Base-by-base conservation (phyloP, 2,329 filamentous ascomycete species). In the Nothopassalora personata region DNA sequence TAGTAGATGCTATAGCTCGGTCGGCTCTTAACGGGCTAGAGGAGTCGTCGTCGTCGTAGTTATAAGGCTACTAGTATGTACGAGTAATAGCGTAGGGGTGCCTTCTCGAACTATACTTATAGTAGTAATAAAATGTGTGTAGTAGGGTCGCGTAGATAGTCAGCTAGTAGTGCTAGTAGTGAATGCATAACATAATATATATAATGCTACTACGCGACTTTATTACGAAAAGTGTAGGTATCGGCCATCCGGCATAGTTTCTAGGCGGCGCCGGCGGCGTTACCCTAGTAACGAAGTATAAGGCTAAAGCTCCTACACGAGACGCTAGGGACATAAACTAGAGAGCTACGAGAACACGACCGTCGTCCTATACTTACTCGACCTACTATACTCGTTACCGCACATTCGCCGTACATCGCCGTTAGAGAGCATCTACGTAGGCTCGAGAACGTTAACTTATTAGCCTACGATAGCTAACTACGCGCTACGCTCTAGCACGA, bases 1-100 rank as follows among this genome's bases (percentile, higher is more conserved):
- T 31, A 19, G 27, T 58, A 34, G 48, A 36, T 31, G 60, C 54
- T 58, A 64, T 56, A 5, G 46, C 19, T 56, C n/a, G n/a, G n/a
- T n/a, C n/a, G 46, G 46, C 46, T 18, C 46, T 58, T 30, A 58
- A 52, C 30, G 28, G 36, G 11, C n/a, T 58, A 50, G 36, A 33
- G 31, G 5, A 46, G 47, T 39, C 39, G 28, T n/a, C n/a, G n/a
- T n/a, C n/a, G n/a, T 33, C 27, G 9, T 4, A 31, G 30, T 30
- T n/a, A 46, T 7, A 36, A 31, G 49, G 48, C 48, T 31, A 39
- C 48, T 31, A 54, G 33, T 50, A 31, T 18, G 30, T 28, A 34
- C 23, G 27, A 46, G 39, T 49, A 54, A 57, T 54, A 56, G 58
- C 54, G 33, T 10, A 28, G 36, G 15, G 39, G 19, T 13, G 18